Evolutionary conservation across 768 basidiomycete genomes (phyloP).

Genomic region (Polyporus arcularius): DNA sequence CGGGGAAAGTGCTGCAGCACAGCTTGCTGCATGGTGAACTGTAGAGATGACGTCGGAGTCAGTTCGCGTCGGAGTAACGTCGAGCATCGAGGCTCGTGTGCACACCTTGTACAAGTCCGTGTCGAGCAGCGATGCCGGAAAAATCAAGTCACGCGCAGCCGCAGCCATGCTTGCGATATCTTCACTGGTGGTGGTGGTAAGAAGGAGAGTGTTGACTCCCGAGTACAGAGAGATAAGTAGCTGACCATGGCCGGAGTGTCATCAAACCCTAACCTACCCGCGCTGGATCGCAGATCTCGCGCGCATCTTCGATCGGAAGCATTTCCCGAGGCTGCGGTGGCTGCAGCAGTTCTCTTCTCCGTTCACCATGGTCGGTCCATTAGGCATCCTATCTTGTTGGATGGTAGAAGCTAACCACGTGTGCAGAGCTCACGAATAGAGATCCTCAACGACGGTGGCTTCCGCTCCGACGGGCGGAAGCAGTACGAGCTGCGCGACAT

Average conservation of each 20-base stretch:
- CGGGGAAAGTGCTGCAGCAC: slow-evolving; percentile 77
- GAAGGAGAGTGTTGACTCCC: neutral
- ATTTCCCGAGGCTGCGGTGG: neutral
- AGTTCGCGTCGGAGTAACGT: neutral
- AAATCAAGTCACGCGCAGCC: slow-evolving; percentile 3
- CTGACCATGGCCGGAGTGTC: neutral
- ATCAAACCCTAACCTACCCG: slow-evolving; percentile 12
- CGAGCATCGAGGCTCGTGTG: neutral
- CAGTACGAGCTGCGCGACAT: slow-evolving; percentile 90
- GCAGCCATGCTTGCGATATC: neutral
- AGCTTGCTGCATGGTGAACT: slow-evolving; percentile 97
- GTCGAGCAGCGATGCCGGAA: slow-evolving; percentile 71
- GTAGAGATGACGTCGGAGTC: neutral
- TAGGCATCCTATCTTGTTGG: neutral
- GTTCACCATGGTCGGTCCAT: slow-evolving; percentile 11
- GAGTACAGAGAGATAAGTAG: neutral
- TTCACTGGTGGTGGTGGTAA: neutral
- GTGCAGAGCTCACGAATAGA: slow-evolving; percentile 58
- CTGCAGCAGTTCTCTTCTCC: neutral
- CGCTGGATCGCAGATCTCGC: neutral
- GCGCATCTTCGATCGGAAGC: neutral
- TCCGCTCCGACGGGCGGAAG: slow-evolving; percentile 90
- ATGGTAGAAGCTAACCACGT: neutral
- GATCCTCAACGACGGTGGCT: slow-evolving; percentile 81
- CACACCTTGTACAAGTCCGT: slow-evolving; percentile 92